Evolutionary conservation across 2,329 filamentous ascomycete genomes (phyloP).

Genomic region (Cephalotrichum gorgonifer): DNA sequence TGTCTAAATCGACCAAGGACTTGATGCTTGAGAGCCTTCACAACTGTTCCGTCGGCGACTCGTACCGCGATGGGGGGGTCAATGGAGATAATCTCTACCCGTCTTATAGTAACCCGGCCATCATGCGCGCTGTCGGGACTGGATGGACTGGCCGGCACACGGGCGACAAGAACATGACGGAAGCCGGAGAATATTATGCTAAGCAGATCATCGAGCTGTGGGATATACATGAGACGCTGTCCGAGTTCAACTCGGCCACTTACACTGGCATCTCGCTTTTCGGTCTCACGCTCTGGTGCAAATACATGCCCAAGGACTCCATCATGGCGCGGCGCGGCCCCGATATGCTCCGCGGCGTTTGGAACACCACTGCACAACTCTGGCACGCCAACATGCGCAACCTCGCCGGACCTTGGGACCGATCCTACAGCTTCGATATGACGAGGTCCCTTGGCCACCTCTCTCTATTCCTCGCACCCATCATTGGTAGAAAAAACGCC

Average conservation of each 20-base stretch:
- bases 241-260: conserved; percentile 53
- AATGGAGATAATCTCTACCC: conserved; percentile 53
- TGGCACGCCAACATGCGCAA: conserved; percentile 51
- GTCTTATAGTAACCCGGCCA: conserved; percentile 47
- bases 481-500: not conserved
- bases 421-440: conserved; percentile 54
- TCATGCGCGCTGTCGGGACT: conserved; percentile 53
- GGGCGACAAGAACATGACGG: conserved; percentile 48
- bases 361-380: conserved; percentile 38
- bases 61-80: conserved; percentile 49
- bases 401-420: conserved; percentile 55
- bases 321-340: conserved; percentile 41
- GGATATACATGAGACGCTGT: conserved; percentile 42
- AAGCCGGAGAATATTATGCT: conserved; percentile 44
- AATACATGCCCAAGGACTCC: conserved; percentile 44
- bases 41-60: conserved; percentile 47
- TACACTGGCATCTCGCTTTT: conserved; percentile 53
- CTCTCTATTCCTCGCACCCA: conserved; percentile 13
- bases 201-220: conserved; percentile 47
- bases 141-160: conserved; percentile 47
- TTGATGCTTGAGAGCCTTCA: conserved; percentile 42
- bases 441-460: conserved; percentile 29
- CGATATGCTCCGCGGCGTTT: conserved; percentile 41
- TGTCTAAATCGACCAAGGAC: conserved; percentile 21
- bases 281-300: conserved; percentile 47